Percentiles rank a stretch among this genome's conserved stretches.
Conservation (phyloP, 163 green algal genomes). For the Scenedesmus sp. region DNA sequence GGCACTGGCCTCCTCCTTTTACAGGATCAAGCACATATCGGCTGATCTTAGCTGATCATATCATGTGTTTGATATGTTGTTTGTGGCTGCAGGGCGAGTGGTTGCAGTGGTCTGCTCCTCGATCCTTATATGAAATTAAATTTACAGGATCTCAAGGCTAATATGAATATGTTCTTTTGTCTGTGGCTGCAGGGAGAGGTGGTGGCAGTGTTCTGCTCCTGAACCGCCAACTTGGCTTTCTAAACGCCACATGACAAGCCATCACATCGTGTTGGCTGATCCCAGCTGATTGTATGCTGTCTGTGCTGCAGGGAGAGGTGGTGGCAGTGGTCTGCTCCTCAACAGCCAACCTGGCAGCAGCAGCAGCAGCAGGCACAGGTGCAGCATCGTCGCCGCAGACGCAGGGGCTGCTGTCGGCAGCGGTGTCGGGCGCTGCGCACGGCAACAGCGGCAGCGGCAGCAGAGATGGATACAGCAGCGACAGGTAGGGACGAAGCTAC, state of each 20-base stretch:
- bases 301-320: constrained; percentile 1
- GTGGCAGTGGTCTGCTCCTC: constrained; percentile 4
- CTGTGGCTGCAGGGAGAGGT: background rate
- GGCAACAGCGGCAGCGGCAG: background rate
- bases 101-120: no score
- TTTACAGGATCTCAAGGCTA: no score
- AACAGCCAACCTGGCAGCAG: background rate
- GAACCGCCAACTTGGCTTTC: background rate
- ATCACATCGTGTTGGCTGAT: no score
- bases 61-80: no score
- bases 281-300: no score
- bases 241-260: no score
- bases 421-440: background rate
- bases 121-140: no score
- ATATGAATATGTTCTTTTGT: no score
- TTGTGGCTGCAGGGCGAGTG: no score
- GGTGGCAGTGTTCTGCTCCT: background rate
- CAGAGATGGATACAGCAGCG: constrained; percentile 1
- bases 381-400: background rate
- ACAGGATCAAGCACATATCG: no score
- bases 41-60: no score
- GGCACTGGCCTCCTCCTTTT: no score
- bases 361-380: background rate
- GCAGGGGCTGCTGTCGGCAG: constrained; percentile 4
- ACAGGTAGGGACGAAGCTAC: background rate